Evolutionary conservation across 495 filamentous ascomycete species (phyloP).

Genomic region (Penicillium diatomitis): DNA sequence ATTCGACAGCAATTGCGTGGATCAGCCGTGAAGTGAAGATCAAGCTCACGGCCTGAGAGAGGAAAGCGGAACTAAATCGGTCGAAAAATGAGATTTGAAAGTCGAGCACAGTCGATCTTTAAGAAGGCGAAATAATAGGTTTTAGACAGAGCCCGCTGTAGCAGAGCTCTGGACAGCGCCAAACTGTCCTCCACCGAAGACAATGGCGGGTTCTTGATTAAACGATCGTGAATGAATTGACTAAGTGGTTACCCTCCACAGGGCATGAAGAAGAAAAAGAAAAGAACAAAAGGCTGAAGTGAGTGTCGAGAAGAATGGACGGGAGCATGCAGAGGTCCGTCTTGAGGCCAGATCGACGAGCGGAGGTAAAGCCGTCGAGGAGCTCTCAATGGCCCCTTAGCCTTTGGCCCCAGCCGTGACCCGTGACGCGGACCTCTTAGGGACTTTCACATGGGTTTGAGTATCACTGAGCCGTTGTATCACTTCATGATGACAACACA

Average conservation of each 20-base stretch:
- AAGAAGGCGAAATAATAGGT: too few relatives aligned
- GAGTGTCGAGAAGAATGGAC: constrained; percentile 21
- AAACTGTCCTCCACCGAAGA: constrained; percentile 13
- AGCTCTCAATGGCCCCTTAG: constrained; percentile 14
- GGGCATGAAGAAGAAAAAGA: constrained; percentile 11
- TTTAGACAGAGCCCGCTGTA: background rate
- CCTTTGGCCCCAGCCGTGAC: constrained; percentile 3
- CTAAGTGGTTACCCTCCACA: constrained; percentile 32
- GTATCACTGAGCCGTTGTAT: too few relatives aligned
- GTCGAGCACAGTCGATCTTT: background rate
- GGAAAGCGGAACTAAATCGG: constrained; percentile 1
- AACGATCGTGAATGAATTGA: constrained; percentile 25
- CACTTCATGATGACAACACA: too few relatives aligned
- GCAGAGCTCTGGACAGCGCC: constrained; percentile 18
- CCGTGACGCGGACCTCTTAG: background rate
- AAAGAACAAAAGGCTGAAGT: constrained; percentile 10
- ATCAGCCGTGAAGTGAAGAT: too few relatives aligned
- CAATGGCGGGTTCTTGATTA: constrained; percentile 22
- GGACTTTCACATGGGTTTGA: background rate
- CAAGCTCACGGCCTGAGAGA: constrained; percentile 1
- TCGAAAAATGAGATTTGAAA: background rate
- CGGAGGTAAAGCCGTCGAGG: background rate
- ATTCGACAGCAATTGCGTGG: too few relatives aligned
- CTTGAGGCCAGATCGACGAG: constrained; percentile 31
- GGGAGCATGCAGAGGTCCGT: constrained; percentile 20